A percentile compares a stretch with the other conserved stretches of the same genome.
Conservation (phyloP, 306 rosid species). For the Sophora flavescens region DNA sequence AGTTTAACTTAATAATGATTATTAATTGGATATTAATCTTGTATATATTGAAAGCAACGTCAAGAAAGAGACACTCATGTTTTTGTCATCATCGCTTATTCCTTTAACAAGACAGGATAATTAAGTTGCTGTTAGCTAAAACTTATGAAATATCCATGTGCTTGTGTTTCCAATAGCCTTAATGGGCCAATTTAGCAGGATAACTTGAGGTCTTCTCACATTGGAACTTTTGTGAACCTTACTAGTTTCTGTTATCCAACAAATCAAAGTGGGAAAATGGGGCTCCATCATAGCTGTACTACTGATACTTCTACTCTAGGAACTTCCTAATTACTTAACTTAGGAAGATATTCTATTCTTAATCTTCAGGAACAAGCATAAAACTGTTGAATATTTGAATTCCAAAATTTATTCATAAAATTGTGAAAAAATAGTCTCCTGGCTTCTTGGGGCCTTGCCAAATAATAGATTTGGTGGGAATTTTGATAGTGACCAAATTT, state of each 20-base stretch:
- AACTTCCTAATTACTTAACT: background rate
- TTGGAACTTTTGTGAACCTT: constrained; percentile 47
- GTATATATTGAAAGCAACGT: constrained; percentile 52
- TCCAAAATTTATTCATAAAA: background rate
- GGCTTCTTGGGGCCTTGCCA: constrained; percentile 6
- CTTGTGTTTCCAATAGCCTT: constrained; percentile 66
- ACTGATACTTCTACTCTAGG: background rate
- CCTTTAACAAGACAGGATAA: constrained; percentile 59
- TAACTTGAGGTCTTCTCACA: constrained; percentile 66
- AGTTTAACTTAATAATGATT: constrained; percentile 44
- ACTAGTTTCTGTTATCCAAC: constrained; percentile 50
- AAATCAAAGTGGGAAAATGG: constrained; percentile 61
- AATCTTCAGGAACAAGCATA: background rate
- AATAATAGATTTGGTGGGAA: constrained; percentile 27
- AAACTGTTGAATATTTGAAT: background rate
- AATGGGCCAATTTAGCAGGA: constrained; percentile 73
- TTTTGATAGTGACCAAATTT: constrained; percentile 26
- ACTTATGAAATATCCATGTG: constrained; percentile 76
- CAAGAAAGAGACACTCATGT: constrained; percentile 57
- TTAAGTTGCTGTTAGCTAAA: constrained; percentile 63
- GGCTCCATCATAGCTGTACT: constrained; percentile 41
- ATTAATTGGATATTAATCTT: constrained; percentile 57
- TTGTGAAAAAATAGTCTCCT: constrained; percentile 6
- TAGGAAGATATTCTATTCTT: constrained; percentile 18
- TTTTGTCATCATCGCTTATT: constrained; percentile 59